Evolutionary conservation across 345 rosid genomes (phyloP), one percentile per base, ranked within the genome.

Genomic region (Citrus maxima): DNA sequence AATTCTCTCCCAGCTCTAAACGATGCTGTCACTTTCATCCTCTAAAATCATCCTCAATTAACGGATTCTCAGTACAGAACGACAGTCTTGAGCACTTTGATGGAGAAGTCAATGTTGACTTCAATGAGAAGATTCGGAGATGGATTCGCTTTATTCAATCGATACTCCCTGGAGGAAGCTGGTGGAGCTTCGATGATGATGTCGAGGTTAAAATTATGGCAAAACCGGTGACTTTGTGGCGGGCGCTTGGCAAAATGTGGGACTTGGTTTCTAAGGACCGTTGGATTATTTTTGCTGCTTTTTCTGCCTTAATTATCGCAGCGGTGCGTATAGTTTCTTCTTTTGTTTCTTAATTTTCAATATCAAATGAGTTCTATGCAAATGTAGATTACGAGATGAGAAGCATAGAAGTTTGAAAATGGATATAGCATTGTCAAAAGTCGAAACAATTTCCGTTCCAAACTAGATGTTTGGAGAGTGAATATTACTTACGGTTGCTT

Each of bases 131-230:
- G 79, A 78, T 92, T 74, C 79, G 86, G 70, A 83, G 82, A 67
- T 90, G 88, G 84, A 59, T 92, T 35, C 84, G 69, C 65, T 86
- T 88, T 64, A 78, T 89, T 22, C 86, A 86, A 25, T 90, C 94
- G 56, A 70, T 93, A 67, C 63, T 93, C 68, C 99, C 98, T 24
- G 98, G 99, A 9, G 98, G 99, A 69, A 87, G 88, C 70, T 93
- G 99, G 98, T 95, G 99, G 98, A 87, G 89, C 67, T 88, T 93
- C 84, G 76, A 93, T 4, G 92, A 90, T 73, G 96, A 91, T 46
- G 88, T 92, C 75, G 95, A 91, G 64, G 28, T 86, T 70, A 89
- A 86, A 67, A 76, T 91, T 60, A 54, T 84, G 71, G 98, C 95
- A 51, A 81, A 93, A 75, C 97, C 99, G 21, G 95, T 95, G 60